phyloP scores from a whole-genome alignment of 176 grass and related monocot species.

The Oryza officinalis region DNA sequence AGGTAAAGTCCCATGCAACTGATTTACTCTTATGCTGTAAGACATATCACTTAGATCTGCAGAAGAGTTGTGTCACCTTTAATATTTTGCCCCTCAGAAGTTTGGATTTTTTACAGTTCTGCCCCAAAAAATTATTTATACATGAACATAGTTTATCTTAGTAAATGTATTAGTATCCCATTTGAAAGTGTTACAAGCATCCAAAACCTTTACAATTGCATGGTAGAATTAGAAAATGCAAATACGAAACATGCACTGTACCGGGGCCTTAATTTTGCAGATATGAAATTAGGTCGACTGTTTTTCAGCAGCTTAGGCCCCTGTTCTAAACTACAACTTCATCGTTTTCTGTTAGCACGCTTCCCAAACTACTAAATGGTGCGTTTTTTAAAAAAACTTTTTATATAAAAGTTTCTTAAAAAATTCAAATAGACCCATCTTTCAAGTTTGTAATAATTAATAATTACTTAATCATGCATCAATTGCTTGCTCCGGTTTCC shows the following conservation, averaged over 20 bases:
- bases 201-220: not conserved
- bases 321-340: too few relatives aligned
- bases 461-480: too few relatives aligned
- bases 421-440: too few relatives aligned
- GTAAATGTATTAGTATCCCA: constrained; percentile 1
- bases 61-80: constrained; percentile 1
- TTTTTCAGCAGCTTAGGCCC: not conserved
- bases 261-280: not conserved
- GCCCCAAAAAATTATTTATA: constrained; percentile 1
- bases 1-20: constrained; percentile 49
- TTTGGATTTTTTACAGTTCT: not conserved
- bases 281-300: not conserved
- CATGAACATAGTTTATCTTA: constrained; percentile 21
- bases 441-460: too few relatives aligned
- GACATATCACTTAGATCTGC: not conserved
- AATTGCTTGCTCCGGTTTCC: too few relatives aligned
- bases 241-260: not conserved
- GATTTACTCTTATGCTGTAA: not conserved
- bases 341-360: too few relatives aligned
- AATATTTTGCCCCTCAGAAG: constrained; percentile 1
- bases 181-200: not conserved
- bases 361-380: too few relatives aligned
- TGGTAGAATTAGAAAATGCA: constrained; percentile 6
- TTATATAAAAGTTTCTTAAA: too few relatives aligned
- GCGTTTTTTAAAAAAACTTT: too few relatives aligned